Evolutionary conservation across 306 rosid species (phyloP).

Genomic region (Prunus mongolica): DNA sequence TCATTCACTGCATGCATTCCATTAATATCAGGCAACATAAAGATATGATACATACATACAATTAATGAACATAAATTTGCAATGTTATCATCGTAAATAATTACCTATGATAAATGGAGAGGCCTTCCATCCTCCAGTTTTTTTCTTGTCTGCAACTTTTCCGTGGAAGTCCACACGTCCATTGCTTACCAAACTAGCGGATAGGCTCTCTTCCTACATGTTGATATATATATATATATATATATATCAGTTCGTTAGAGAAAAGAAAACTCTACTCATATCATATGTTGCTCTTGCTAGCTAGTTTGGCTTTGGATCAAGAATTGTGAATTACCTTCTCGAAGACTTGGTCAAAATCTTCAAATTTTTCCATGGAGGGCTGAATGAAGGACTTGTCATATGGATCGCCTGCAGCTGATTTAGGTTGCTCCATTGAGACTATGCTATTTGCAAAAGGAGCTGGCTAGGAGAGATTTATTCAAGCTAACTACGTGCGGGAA

Average conservation of each 20-base stretch:
- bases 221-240: neutral
- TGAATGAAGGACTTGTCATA: conserved; percentile 27
- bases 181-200: conserved; percentile 34
- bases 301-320: too few relatives aligned
- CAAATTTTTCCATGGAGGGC: conserved; percentile 25
- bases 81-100: too few relatives aligned
- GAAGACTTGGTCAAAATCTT: neutral
- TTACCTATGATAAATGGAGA: conserved; percentile 52
- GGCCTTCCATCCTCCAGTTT: conserved; percentile 64
- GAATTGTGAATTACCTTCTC: conserved; percentile 4
- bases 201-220: conserved; percentile 24
- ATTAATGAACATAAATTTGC: neutral
- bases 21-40: neutral
- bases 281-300: too few relatives aligned
- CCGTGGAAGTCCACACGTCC: conserved; percentile 45
- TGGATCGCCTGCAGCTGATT: neutral
- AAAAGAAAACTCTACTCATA: too few relatives aligned
- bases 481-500: neutral
- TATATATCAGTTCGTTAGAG: neutral
- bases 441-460: neutral
- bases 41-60: too few relatives aligned
- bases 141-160: conserved; percentile 40
- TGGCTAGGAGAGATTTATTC: neutral
- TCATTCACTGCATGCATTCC: conserved; percentile 36
- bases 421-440: conserved; percentile 14